Base-by-base conservation (phyloP, 768 basidiomycete genomes). In the Agrocybe praecox region DNA sequence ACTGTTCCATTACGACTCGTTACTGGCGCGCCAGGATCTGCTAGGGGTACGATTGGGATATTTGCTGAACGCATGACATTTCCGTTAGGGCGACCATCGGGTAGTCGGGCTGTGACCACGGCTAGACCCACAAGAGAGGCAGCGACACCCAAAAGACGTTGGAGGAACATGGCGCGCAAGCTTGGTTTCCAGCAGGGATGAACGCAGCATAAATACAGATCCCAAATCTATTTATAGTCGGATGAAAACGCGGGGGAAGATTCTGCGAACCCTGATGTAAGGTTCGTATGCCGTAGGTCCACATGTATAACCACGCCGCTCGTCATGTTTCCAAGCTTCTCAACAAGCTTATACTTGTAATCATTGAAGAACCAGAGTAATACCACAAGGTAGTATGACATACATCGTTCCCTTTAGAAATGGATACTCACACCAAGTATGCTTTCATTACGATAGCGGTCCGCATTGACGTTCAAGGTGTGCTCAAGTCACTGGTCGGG, bases 1-100 rank as follows among this genome's bases (percentile, higher is more conserved):
- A 66, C 53, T 1, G 75, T 79, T 17, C 79, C 80, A 56, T 80
- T 77, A 45, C 69, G 67, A 58, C 76, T 79, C 18, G 65, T 67
- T n/a, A 80, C 77, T 19, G 77, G 76, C 1, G 57, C 55, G 32
- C 63, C 67, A n/a, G 67, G 53, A 18, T 61, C 65, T 6, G 67
- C 63, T 12, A 69, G 46, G 15, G 63, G 53, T 9, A 76, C 67
- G 18, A 64, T 49, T 26, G 80, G 78, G 26, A 80, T 62, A 18
- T 67, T 66, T 1, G 80, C 74, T 1, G 67, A 66, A n/a, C 64
- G 76, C 62, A 72, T 66, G 53, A 79, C 72, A 58, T 80, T 82
- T 33, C 67, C 77, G 48, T 81, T 73, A 10, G 66, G 63, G 19
- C 77, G 74, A 6, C 74, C 75, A 75, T 77, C 76, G 14, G 70